Evolutionary conservation across 306 rosid species (phyloP).

Genomic region (Casuarina glauca): DNA sequence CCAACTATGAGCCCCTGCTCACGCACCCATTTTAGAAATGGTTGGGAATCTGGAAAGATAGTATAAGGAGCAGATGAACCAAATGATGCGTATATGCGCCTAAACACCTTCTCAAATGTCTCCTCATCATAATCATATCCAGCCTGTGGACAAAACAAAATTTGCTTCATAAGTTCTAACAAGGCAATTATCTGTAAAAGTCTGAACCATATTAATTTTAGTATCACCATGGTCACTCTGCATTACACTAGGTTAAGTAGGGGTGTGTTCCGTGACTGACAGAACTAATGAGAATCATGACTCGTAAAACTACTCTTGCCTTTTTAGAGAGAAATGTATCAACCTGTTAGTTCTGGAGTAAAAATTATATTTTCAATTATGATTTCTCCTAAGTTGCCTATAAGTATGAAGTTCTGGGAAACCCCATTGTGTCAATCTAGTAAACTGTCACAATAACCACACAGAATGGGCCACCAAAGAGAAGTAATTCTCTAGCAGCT

Average conservation of each 20-base stretch:
- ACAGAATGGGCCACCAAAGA: too few species aligned
- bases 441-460: too few species aligned
- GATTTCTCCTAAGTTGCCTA: too few species aligned
- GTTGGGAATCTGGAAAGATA: slow-evolving; percentile 81
- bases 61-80: slow-evolving; percentile 95
- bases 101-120: slow-evolving; percentile 93
- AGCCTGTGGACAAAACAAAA: slow-evolving; percentile 64
- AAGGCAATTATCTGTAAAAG: neutral
- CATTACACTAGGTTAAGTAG: neutral
- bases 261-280: neutral
- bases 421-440: too few species aligned
- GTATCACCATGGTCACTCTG: neutral
- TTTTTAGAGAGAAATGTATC: neutral
- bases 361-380: too few species aligned
- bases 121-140: slow-evolving; percentile 94
- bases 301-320: slow-evolving; percentile 13
- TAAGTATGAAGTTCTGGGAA: too few species aligned
- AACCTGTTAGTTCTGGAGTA: too few species aligned
- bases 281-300: neutral
- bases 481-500: too few species aligned
- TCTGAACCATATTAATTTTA: neutral
- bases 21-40: slow-evolving; percentile 86
- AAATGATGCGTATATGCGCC: slow-evolving; percentile 83
- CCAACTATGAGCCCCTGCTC: slow-evolving; percentile 79
- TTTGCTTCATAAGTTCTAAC: slow-evolving; percentile 3